Base-by-base conservation (phyloP, 2,329 filamentous ascomycete genomes). In the Magnaporthiopsis rhizophila region DNA sequence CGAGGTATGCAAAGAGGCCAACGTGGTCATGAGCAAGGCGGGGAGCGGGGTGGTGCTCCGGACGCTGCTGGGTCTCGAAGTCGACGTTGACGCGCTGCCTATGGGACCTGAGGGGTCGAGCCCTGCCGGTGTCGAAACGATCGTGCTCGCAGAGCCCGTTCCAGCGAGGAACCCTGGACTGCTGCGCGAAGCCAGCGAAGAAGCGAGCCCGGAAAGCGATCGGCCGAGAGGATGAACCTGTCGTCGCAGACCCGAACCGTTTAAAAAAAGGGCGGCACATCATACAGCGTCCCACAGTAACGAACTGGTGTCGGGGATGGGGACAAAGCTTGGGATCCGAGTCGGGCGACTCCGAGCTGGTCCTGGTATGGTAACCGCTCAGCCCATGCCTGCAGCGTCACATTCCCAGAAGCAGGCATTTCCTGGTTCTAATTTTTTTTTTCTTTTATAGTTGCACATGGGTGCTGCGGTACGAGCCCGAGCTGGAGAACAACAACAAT, bases 21-120 rank as follows among this genome's bases (percentile, higher is more conserved):
- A 97, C 73, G 86, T 91, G 71, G 92, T 98, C 12, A 95, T 97
- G 89, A 95, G 90, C 72, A 98, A 97, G 76, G 91, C 89, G 0
- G 94, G 94, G 0, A 89, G 90, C 9, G 86, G 85, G 64, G 92
- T 97, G 30, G 87, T 98, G 36, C 77, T 98, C 65, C 90, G 89
- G 76, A 86, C 84, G 67, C 73, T 97, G 64, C 74, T 97, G 63
- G 88, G 89, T 26, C 81, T 87, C 74, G 86, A 92, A 36, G 89
- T 97, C 64, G 91, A 97, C 74, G 77, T 96, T 4, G 91, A 96
- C 56, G 80, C 82, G n/a, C 75, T 98, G 72, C 93, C 93, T 0
- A 95, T 92, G 87, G 93, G 92, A 0, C 88, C 89, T 1, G 91
- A 95, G 69, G 82, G 88, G 66, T 80, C 85, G 64, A 84, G 83